Conservation (phyloP, 768 basidiomycete genomes). For the Phaffia tasmanica region DNA sequence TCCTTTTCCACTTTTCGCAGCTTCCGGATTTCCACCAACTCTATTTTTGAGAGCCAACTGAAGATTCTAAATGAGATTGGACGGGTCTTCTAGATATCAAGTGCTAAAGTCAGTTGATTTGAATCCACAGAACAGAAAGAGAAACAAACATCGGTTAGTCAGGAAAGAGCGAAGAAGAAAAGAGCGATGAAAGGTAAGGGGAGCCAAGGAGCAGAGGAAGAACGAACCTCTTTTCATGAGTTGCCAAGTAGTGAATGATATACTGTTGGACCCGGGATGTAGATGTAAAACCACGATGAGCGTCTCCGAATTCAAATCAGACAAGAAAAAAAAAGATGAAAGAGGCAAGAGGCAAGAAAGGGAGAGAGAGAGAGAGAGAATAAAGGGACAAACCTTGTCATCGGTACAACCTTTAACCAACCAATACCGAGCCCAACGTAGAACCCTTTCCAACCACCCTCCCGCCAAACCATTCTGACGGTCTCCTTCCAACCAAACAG, state of each 20-base stretch:
- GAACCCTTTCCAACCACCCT: constrained; percentile 74
- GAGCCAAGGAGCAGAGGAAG: background rate
- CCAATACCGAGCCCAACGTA: constrained; percentile 85
- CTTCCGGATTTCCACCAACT: too few species aligned
- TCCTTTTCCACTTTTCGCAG: too few species aligned
- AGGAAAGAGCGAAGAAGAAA: background rate
- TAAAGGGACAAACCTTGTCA: constrained; percentile 48
- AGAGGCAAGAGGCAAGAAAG: background rate
- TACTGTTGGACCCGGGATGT: background rate
- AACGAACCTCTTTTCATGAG: constrained; percentile 25
- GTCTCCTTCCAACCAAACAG: constrained; percentile 77
- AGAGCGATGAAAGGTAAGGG: background rate
- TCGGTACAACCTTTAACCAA: constrained; percentile 86
- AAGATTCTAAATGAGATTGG: too few species aligned
- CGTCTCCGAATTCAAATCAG: background rate
- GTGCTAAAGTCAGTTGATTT: background rate
- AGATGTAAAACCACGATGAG: too few species aligned
- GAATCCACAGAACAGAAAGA: background rate
- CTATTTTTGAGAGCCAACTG: too few species aligned
- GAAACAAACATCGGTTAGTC: background rate
- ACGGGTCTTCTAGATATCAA: too few species aligned
- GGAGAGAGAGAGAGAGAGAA: background rate
- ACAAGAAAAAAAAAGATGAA: background rate
- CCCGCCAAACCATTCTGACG: constrained; percentile 51
- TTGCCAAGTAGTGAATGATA: constrained; percentile 26